A percentile compares a stretch with the other conserved stretches of the same genome.
Conservation (phyloP, 345 rosid genomes). For the Aegle marmelos region DNA sequence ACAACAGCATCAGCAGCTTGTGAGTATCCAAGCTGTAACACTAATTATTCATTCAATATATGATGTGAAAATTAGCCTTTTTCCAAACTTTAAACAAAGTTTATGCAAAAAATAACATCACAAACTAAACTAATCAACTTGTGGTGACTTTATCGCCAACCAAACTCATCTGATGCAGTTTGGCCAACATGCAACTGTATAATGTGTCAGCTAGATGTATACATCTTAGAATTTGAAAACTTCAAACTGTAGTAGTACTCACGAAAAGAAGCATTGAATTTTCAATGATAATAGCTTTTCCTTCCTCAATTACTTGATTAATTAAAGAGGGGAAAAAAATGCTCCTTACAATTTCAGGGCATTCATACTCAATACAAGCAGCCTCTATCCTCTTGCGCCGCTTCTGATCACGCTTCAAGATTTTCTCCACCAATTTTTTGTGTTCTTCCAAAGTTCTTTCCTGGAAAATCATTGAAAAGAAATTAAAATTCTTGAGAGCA, state of each 20-base stretch:
- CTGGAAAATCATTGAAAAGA: constrained; percentile 31
- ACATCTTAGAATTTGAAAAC: background rate
- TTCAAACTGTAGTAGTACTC: background rate
- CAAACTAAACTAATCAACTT: background rate
- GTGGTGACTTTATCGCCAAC: background rate
- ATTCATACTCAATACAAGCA: constrained; percentile 81
- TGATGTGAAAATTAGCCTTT: background rate
- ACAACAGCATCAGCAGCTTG: too few species aligned
- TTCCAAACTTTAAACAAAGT: background rate
- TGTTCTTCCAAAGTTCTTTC: constrained; percentile 88
- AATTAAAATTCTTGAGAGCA: background rate
- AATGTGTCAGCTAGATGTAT: background rate
- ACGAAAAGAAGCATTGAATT: background rate
- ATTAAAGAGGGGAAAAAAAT: background rate
- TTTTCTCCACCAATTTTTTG: constrained; percentile 62
- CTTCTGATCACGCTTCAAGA: constrained; percentile 59
- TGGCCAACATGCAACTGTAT: background rate
- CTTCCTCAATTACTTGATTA: background rate
- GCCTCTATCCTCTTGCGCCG: constrained; percentile 68
- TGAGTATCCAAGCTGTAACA: background rate
- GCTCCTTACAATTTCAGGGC: constrained; percentile 83
- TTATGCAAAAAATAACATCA: background rate
- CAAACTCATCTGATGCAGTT: background rate
- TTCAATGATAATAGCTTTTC: background rate
- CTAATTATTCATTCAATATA: background rate